These are phyloP conservation scores for Paulownia fortunei DNA, from an alignment of 257 asterid genomes.

Conservation along the genomic window DNA sequence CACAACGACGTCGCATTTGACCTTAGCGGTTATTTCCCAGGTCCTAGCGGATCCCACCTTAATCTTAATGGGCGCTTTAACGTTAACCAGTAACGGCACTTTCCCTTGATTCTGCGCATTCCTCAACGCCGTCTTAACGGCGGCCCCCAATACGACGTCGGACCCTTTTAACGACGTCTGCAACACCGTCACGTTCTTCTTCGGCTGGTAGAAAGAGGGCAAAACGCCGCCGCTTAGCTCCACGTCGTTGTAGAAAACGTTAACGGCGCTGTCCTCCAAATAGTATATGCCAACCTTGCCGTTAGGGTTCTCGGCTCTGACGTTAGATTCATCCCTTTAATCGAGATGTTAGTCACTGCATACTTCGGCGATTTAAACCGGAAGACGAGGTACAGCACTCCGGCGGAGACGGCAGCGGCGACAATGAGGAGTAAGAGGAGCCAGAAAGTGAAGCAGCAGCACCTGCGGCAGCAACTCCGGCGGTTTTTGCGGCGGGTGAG, in stretches of 20 bases:
- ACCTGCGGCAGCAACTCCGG: conserved; percentile 44
- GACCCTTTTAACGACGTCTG: conserved; percentile 40
- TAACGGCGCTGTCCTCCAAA: conserved; percentile 36
- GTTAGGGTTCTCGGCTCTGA: conserved; percentile 57
- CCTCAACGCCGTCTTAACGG: conserved; percentile 35
- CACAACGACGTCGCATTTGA: conserved; percentile 55
- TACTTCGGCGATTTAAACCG: conserved; percentile 55
- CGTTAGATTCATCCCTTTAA: conserved; percentile 51
- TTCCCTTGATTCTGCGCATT: conserved; percentile 34
- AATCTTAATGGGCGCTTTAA: conserved; percentile 51
- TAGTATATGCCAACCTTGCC: conserved; percentile 54
- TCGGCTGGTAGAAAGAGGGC: conserved; percentile 57
- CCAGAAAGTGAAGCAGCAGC: conserved; percentile 41
- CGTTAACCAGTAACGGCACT: conserved; percentile 51
- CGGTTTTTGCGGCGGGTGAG: conserved; percentile 41
- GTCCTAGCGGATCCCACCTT: conserved; percentile 58
- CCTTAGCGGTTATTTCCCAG: conserved; percentile 55
- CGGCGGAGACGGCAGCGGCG: conserved; percentile 48
- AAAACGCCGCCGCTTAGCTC: conserved; percentile 45
- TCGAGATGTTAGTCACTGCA: conserved; percentile 31
- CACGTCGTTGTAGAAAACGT: conserved; percentile 38
- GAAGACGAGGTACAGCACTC: conserved; percentile 53
- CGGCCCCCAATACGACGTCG: conserved; percentile 36
- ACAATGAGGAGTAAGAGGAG: conserved; percentile 41
- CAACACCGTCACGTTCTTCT: conserved; percentile 51